These are phyloP conservation scores for Penicillium dipodomyicola DNA, from an alignment of 495 filamentous ascomycete genomes.

Conservation along the genomic window DNA sequence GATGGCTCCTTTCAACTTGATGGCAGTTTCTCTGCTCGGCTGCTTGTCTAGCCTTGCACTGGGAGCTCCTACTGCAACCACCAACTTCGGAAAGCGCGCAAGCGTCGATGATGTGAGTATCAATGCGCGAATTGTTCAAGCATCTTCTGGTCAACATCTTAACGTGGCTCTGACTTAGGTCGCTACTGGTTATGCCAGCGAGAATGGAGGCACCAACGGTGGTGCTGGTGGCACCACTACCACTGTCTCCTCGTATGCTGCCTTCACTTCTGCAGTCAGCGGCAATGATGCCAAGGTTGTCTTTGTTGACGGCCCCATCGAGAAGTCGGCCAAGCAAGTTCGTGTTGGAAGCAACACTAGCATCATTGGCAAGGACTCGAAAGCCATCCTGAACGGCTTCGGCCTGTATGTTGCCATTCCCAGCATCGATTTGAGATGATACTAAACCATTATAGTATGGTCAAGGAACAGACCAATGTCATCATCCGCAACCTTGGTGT, in stretches of 20 bases:
- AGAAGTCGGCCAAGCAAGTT: slow-evolving; percentile 39
- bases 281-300: slow-evolving; percentile 48
- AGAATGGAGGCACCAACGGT: slow-evolving; percentile 57
- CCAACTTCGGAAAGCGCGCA: slow-evolving; percentile 29
- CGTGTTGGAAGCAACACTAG: slow-evolving; percentile 54
- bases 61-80: slow-evolving; percentile 30
- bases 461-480: slow-evolving; percentile 55
- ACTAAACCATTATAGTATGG: slow-evolving; percentile 22
- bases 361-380: slow-evolving; percentile 47
- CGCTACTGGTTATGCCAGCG: slow-evolving; percentile 40
- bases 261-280: slow-evolving; percentile 49
- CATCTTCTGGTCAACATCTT: background rate
- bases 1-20: slow-evolving; percentile 32
- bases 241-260: slow-evolving; percentile 56
- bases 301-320: slow-evolving; percentile 47
- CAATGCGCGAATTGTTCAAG: background rate
- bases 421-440: background rate
- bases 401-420: slow-evolving; percentile 27
- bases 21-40: slow-evolving; percentile 27
- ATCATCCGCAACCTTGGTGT: slow-evolving; percentile 64
- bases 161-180: slow-evolving; percentile 11
- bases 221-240: slow-evolving; percentile 57
- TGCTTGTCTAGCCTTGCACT: slow-evolving; percentile 31
- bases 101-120: slow-evolving; percentile 27
- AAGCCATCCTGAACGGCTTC: slow-evolving; percentile 31